These are phyloP conservation scores for Termitomyces sp. DNA, from an alignment of 768 basidiomycete genomes.

Conservation along the genomic window DNA sequence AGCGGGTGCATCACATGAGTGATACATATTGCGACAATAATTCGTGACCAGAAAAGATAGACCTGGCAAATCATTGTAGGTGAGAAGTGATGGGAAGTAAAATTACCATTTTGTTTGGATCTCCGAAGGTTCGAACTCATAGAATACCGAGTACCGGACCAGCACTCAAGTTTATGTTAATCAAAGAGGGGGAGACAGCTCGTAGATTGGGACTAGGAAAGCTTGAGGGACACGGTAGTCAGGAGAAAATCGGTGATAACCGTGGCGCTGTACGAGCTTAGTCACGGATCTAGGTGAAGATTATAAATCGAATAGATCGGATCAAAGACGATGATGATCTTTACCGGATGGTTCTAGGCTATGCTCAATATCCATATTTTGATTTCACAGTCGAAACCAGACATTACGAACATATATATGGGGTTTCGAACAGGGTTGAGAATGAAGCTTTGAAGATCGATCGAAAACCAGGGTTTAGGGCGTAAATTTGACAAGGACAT, in stretches of 20 bases:
- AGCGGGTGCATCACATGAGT: not conserved
- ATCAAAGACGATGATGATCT: not conserved
- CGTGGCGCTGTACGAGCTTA: not conserved
- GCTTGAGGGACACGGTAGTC: not conserved
- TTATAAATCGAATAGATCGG: not conserved
- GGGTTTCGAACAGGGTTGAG: too few relatives aligned
- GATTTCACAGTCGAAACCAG: not conserved
- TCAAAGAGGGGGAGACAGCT: not conserved
- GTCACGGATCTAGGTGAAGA: not conserved
- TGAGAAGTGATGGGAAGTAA: not conserved
- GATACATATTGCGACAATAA: not conserved
- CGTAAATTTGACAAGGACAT: not conserved
- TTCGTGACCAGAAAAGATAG: not conserved
- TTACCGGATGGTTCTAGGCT: not conserved
- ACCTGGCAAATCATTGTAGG: not conserved
- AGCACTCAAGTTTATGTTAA: too few relatives aligned
- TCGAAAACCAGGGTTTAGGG: not conserved
- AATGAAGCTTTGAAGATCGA: too few relatives aligned
- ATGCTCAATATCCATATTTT: not conserved
- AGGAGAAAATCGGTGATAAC: not conserved
- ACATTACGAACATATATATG: not conserved
- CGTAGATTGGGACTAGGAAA: too few relatives aligned
- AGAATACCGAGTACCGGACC: not conserved
- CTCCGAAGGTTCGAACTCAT: not conserved
- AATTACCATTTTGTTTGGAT: not conserved